Percentiles rank a stretch among this genome's conserved stretches.
phyloP scores from a whole-genome alignment of 2,329 filamentous ascomycete species.

The Pseudocercospora cruenta region DNA sequence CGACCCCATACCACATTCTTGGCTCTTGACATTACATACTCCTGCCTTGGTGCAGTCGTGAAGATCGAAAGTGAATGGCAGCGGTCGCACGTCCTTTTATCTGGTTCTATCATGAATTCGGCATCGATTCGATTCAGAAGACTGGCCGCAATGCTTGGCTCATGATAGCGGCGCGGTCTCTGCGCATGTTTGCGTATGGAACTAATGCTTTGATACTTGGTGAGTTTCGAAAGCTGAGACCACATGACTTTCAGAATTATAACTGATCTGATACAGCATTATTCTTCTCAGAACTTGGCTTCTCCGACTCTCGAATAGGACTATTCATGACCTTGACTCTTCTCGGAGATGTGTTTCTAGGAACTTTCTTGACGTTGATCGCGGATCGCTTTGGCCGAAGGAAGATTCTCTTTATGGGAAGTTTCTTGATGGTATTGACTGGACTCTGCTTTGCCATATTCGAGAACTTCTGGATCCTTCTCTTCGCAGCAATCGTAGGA shows the following conservation, averaged over 20 bases:
- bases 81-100: conserved; percentile 24
- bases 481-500: conserved; percentile 39
- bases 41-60: conserved; percentile 13
- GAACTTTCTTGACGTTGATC: conserved; percentile 38
- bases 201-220: conserved; percentile 37
- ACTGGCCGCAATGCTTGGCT: conserved; percentile 54
- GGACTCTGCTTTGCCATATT: conserved; percentile 37
- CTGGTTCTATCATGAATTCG: conserved; percentile 41
- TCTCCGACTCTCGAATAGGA: conserved; percentile 38
- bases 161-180: conserved; percentile 56
- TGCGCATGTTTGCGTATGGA: conserved; percentile 41
- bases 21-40: neutral
- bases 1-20: neutral
- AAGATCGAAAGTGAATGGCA: conserved; percentile 25
- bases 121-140: conserved; percentile 35
- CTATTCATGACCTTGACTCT: conserved; percentile 41
- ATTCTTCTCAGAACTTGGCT: conserved; percentile 40
- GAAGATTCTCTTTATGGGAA: conserved; percentile 37
- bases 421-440: conserved; percentile 38
- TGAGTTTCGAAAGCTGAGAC: conserved; percentile 15
- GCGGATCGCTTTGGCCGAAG: conserved; percentile 40
- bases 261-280: conserved; percentile 29
- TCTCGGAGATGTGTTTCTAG: conserved; percentile 41
- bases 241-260: neutral
- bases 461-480: conserved; percentile 40